phyloP scores from a whole-genome alignment of 2,329 filamentous ascomycete species.

The Hypomyces rosellus region DNA sequence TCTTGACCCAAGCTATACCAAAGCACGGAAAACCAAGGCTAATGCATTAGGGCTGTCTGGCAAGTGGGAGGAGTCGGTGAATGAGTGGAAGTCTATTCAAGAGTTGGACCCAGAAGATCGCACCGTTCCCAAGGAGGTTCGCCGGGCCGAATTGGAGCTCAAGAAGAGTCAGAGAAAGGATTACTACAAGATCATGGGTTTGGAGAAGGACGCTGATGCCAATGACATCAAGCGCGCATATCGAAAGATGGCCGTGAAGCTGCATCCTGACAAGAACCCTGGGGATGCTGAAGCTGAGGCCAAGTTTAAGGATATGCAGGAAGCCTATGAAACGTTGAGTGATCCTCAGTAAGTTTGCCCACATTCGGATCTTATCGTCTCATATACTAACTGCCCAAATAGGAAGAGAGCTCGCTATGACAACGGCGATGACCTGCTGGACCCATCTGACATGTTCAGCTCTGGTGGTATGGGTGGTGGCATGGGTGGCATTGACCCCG shows the following conservation, averaged over 20 bases:
- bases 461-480: conserved; percentile 60
- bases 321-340: conserved; percentile 93
- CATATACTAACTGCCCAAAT: conserved; percentile 27
- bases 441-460: conserved; percentile 79
- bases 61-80: conserved; percentile 85
- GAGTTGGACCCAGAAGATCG: conserved; percentile 80
- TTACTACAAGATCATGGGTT: conserved; percentile 93
- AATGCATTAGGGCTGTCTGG: conserved; percentile 81
- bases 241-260: conserved; percentile 84
- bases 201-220: conserved; percentile 80
- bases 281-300: conserved; percentile 78
- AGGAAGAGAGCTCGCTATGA: conserved; percentile 89
- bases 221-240: conserved; percentile 94
- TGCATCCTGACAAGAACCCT: conserved; percentile 97
- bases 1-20: conserved; percentile 78
- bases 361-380: neutral
- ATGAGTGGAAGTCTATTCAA: conserved; percentile 79
- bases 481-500: conserved; percentile 65
- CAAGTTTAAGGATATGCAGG: conserved; percentile 95
- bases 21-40: conserved; percentile 89
- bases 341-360: conserved; percentile 70
- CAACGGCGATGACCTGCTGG: conserved; percentile 83
- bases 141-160: conserved; percentile 84
- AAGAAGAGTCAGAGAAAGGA: conserved; percentile 98
- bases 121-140: conserved; percentile 74